Percentiles rank a stretch among this genome's conserved stretches.
Conservation (phyloP, 345 rosid genomes). For the Citrus trifoliata region DNA sequence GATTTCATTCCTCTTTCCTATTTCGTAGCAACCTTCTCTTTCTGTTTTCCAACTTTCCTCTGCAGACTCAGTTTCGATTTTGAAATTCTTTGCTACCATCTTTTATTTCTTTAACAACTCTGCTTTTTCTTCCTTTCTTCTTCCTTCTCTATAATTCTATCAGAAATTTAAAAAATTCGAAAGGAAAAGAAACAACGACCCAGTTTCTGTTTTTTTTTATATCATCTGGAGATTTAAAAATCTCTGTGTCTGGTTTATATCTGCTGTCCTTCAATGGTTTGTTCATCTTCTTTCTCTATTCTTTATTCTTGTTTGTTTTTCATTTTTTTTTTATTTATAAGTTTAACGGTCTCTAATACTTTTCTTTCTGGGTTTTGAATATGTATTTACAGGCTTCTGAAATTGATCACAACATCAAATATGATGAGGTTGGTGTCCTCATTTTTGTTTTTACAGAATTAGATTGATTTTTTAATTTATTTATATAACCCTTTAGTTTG, state of each 20-base stretch:
- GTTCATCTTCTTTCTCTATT: not conserved
- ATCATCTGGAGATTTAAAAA: not conserved
- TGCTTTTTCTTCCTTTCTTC: too few relatives aligned
- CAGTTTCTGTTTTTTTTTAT: not conserved
- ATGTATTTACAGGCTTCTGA: conserved; percentile 22
- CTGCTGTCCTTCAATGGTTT: conserved; percentile 17
- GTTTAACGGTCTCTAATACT: not conserved
- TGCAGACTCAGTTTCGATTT: not conserved
- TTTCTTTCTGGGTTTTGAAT: not conserved
- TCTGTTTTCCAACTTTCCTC: not conserved
- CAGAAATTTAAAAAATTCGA: too few relatives aligned
- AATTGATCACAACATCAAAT: conserved; percentile 16
- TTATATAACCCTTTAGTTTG: not conserved
- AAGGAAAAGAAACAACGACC: not conserved
- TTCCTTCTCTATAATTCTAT: too few relatives aligned
- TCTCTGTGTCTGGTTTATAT: not conserved
- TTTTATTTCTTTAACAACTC: not conserved
- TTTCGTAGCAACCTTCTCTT: not conserved
- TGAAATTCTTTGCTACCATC: not conserved
- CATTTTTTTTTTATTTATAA: too few relatives aligned
- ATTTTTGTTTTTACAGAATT: not conserved
- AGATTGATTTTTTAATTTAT: too few relatives aligned
- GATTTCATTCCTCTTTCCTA: not conserved
- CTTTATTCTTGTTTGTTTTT: not conserved
- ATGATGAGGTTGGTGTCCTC: conserved; percentile 28